These are phyloP conservation scores for Globisporangium megalacanthum DNA, from an alignment of 352 stramenopile species.

Conservation along the genomic window DNA sequence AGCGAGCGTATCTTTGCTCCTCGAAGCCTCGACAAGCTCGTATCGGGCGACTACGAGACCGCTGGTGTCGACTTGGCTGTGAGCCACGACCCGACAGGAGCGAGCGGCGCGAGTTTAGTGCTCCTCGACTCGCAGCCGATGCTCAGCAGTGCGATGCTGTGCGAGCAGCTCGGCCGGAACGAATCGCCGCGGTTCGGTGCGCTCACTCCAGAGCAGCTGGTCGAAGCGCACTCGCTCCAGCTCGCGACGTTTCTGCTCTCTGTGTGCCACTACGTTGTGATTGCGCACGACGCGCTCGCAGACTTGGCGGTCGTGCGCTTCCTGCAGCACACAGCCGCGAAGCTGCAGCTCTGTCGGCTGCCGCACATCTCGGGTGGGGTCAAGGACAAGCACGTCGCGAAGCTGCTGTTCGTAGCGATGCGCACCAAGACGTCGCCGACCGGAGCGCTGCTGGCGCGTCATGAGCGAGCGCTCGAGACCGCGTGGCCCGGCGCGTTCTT, in stretches of 20 bases:
- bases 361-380: slow-evolving; percentile 49
- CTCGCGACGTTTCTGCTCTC: slow-evolving; percentile 61
- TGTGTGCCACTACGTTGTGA: slow-evolving; percentile 73
- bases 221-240: slow-evolving; percentile 56
- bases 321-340: slow-evolving; percentile 41
- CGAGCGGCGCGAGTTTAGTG: slow-evolving; percentile 29
- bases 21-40: slow-evolving; percentile 31
- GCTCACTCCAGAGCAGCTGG: slow-evolving; percentile 56
- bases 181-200: slow-evolving; percentile 48
- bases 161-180: slow-evolving; percentile 37
- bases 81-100: slow-evolving; percentile 20
- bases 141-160: slow-evolving; percentile 53
- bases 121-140: slow-evolving; percentile 67
- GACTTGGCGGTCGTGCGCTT: slow-evolving; percentile 37
- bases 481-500: slow-evolving; percentile 25
- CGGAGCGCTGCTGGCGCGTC: slow-evolving; percentile 25
- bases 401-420: slow-evolving; percentile 60
- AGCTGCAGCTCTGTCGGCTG: slow-evolving; percentile 49
- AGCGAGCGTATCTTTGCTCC: slow-evolving; percentile 24
- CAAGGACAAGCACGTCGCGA: slow-evolving; percentile 46
- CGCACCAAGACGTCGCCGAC: slow-evolving; percentile 17
- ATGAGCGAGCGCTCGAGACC: slow-evolving; percentile 28
- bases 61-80: slow-evolving; percentile 57
- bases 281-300: slow-evolving; percentile 48
- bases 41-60: slow-evolving; percentile 34